Base-by-base conservation (phyloP, 1,284 basidiomycete species). In the Takashimella tepidaria region DNA sequence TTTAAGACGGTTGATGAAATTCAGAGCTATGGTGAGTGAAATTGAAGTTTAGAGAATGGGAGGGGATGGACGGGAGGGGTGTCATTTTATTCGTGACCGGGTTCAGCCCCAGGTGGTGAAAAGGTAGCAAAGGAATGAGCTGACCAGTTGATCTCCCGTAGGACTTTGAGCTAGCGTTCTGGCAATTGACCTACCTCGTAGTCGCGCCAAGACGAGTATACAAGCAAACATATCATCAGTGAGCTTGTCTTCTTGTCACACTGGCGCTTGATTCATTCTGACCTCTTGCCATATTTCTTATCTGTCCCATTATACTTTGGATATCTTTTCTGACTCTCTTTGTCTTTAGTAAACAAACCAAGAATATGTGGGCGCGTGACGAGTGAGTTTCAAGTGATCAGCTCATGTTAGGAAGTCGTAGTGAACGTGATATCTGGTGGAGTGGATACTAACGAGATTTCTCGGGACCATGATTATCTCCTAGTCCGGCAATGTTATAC, bases 361-460 rank as follows among this genome's bases (percentile, higher is more conserved):
- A 96, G 80, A 96, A 97, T 72, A 89, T 88, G 4, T 96, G 92
- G 92, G 90, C 92, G 22, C 80, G 92, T 72, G 92, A 97, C 73
- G 92, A 96, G 70, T 73, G 51, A 59, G 68, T 68, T 24, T 53
- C 31, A 5, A 37, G 13, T 27, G 3, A 5, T 16, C 50, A 23
- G 47, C 52, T 58, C 19, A 58, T 44, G 2, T n/a, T n/a, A n/a
- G n/a, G n/a, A n/a, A n/a, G n/a, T n/a, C n/a, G n/a, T n/a, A n/a
- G n/a, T n/a, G n/a, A n/a, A n/a, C n/a, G n/a, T n/a, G n/a, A n/a
- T n/a, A n/a, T n/a, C n/a, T n/a, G n/a, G n/a, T n/a, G n/a, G n/a
- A n/a, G n/a, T n/a, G n/a, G n/a, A n/a, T n/a, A n/a, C n/a, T n/a
- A n/a, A n/a, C n/a, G n/a, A n/a, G n/a, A n/a, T n/a, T n/a, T n/a